These are phyloP conservation scores for Aspergillus baeticus DNA, from an alignment of 495 filamentous ascomycete species.

Conservation along the genomic window DNA sequence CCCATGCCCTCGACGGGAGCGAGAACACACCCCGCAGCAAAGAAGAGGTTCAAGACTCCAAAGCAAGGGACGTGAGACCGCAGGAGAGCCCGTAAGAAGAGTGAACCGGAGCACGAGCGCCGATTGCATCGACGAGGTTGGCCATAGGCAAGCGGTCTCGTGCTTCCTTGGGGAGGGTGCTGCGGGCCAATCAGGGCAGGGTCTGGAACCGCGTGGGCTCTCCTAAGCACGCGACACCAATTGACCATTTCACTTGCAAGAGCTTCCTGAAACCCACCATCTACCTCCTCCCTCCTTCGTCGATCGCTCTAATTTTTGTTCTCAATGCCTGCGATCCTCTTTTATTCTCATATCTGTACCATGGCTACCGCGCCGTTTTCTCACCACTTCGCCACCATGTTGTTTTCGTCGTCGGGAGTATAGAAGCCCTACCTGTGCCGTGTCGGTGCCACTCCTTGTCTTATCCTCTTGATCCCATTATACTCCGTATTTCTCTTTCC, in stretches of 20 bases:
- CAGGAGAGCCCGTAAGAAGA: constrained; percentile 16
- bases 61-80: constrained; percentile 12
- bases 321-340: background rate
- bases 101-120: constrained; percentile 19
- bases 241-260: background rate
- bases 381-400: constrained; percentile 5
- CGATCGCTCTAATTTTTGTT: constrained; percentile 15
- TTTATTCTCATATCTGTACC: constrained; percentile 3
- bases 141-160: constrained; percentile 20
- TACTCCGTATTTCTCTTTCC: background rate
- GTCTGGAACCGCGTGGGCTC: constrained; percentile 34
- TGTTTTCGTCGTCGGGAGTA: constrained; percentile 4
- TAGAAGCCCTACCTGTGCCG: background rate
- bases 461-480: background rate
- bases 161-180: constrained; percentile 19
- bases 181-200: constrained; percentile 30
- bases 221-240: constrained; percentile 48
- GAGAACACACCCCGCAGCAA: constrained; percentile 10
- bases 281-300: constrained; percentile 3
- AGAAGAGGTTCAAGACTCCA: background rate
- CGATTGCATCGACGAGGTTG: constrained; percentile 15
- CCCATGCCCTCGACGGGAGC: constrained; percentile 1
- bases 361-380: constrained; percentile 8
- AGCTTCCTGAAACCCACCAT: constrained; percentile 15
- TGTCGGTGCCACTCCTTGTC: background rate